Evolutionary conservation across 805 yeast genomes (phyloP).

Genomic region (Debaryomyces castellii): DNA sequence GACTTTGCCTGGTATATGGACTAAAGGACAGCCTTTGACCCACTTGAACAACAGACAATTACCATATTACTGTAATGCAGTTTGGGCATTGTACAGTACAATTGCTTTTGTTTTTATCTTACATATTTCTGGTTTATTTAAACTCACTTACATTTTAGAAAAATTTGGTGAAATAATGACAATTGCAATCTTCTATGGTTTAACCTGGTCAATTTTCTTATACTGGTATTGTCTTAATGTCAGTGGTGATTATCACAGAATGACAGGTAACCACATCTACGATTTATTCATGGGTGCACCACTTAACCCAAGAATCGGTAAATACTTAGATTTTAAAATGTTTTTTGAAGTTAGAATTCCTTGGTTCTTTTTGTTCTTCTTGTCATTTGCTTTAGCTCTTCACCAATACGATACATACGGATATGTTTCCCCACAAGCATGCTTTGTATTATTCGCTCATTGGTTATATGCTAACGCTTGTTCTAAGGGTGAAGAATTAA

Average conservation of each 20-base stretch:
- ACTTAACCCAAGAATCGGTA: conserved; percentile 91
- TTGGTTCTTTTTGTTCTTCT: conserved; percentile 86
- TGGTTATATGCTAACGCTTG: conserved; percentile 97
- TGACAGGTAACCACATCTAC: conserved; percentile 89
- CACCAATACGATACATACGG: conserved; percentile 85
- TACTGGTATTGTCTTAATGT: conserved; percentile 66
- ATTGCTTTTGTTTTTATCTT: conserved; percentile 55
- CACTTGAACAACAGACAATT: conserved; percentile 79
- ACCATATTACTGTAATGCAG: conserved; percentile 92
- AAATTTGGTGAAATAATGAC: conserved; percentile 91
- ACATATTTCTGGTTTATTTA: conserved; percentile 75
- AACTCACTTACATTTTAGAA: conserved; percentile 72
- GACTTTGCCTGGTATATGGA: conserved; percentile 89
- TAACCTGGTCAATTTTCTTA: conserved; percentile 62
- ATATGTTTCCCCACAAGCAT: conserved; percentile 70
- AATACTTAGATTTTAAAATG: conserved; percentile 85
- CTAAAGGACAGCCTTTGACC: conserved; percentile 88
- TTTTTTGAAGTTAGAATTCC: conserved; percentile 97
- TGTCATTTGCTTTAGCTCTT: conserved; percentile 70
- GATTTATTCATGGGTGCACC: conserved; percentile 98
- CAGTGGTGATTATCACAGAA: conserved; percentile 77
- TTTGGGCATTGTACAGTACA: conserved; percentile 76
- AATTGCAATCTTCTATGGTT: conserved; percentile 81
- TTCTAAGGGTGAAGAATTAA: conserved; percentile 95
- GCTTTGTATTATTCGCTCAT: conserved; percentile 75